Conservation (phyloP, 495 filamentous ascomycete genomes). For the Annulohypoxylon maeteangense region DNA sequence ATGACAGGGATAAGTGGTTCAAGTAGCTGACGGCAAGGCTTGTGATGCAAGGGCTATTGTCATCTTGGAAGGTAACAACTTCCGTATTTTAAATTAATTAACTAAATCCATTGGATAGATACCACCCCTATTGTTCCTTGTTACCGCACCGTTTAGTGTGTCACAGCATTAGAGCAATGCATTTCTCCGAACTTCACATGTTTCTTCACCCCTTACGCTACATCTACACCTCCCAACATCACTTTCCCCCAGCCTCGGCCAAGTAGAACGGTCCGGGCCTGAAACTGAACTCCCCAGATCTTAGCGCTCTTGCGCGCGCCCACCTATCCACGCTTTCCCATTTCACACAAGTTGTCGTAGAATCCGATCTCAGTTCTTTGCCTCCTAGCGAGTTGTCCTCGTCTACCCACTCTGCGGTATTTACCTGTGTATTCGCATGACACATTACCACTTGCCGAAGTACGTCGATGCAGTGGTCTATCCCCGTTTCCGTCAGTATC, state of each 20-base stretch:
- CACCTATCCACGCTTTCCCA: constrained; percentile 29
- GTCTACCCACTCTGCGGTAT: constrained; percentile 24
- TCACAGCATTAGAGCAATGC: too few relatives aligned
- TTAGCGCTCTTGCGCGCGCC: constrained; percentile 23
- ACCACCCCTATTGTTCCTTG: too few relatives aligned
- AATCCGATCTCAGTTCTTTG: constrained; percentile 10
- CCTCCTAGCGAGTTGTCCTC: neutral
- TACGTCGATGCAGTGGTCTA: constrained; percentile 48
- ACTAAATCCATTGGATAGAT: too few relatives aligned
- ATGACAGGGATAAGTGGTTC: too few relatives aligned
- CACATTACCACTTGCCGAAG: constrained; percentile 48
- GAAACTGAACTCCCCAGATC: constrained; percentile 6
- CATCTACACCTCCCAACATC: neutral
- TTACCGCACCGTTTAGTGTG: too few relatives aligned
- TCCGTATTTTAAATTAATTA: too few relatives aligned
- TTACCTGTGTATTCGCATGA: constrained; percentile 36
- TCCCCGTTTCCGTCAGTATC: neutral
- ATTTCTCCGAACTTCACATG: too few relatives aligned
- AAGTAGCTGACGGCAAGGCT: too few relatives aligned
- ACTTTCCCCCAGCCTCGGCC: neutral
- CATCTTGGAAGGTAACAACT: too few relatives aligned
- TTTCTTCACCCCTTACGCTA: too few relatives aligned
- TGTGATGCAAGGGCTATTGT: too few relatives aligned
- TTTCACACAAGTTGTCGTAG: constrained; percentile 25
- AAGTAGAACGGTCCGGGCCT: constrained; percentile 24